phyloP scores from a whole-genome alignment of 805 yeast genomes.

The Kodamaea kakaduensis region DNA sequence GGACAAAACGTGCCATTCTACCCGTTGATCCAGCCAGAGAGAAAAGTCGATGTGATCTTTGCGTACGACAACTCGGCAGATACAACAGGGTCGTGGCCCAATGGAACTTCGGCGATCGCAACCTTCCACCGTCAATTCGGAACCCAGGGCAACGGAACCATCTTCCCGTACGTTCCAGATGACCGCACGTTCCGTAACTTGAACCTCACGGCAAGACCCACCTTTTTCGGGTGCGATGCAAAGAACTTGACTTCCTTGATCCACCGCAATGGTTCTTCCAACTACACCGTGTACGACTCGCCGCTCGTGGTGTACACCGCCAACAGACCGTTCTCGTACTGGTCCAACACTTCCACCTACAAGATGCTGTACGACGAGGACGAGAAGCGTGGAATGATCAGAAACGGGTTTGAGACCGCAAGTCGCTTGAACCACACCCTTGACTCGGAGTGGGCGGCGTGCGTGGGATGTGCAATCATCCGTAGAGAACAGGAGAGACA shows the following conservation, averaged over 20 bases:
- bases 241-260: slow-evolving; percentile 20
- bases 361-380: slow-evolving; percentile 22
- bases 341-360: slow-evolving; percentile 27
- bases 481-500: slow-evolving; percentile 24
- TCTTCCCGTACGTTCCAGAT: slow-evolving; percentile 27
- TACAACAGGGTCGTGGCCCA: slow-evolving; percentile 58
- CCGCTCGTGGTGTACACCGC: slow-evolving; percentile 30
- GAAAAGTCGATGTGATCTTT: slow-evolving; percentile 60
- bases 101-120: slow-evolving; percentile 54
- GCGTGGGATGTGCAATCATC: slow-evolving; percentile 29
- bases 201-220: slow-evolving; percentile 26
- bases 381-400: slow-evolving; percentile 22
- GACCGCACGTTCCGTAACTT: slow-evolving; percentile 20
- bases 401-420: slow-evolving; percentile 26
- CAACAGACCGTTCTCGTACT: slow-evolving; percentile 27
- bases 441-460: slow-evolving; percentile 21
- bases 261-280: slow-evolving; percentile 3
- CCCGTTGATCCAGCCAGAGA: slow-evolving; percentile 59
- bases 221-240: slow-evolving; percentile 28
- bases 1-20: slow-evolving; percentile 64
- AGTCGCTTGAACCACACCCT: slow-evolving; percentile 19
- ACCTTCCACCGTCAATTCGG: slow-evolving; percentile 59
- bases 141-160: slow-evolving; percentile 20
- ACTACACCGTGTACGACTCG: slow-evolving; percentile 13
- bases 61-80: slow-evolving; percentile 70